These are phyloP conservation scores for Amauroascus verrucosus DNA, from an alignment of 2,329 filamentous ascomycete genomes.

Conservation along the genomic window DNA sequence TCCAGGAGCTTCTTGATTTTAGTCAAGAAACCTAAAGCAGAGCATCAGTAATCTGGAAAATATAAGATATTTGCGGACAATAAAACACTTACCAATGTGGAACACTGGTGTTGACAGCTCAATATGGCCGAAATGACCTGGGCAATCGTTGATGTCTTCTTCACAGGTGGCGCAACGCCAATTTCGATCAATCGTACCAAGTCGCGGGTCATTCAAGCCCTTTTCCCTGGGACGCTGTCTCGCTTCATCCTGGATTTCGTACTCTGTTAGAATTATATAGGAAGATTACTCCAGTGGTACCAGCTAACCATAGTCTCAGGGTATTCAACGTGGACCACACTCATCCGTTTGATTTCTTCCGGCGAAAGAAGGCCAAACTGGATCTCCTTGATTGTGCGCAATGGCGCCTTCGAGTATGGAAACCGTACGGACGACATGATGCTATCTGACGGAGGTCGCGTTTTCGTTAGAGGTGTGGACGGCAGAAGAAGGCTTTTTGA, in stretches of 20 bases:
- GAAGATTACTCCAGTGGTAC: not conserved
- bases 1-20: slow-evolving; percentile 99
- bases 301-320: slow-evolving; percentile 81
- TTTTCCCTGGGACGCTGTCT: slow-evolving; percentile 80
- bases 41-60: slow-evolving; percentile 21
- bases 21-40: slow-evolving; percentile 68
- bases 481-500: slow-evolving; percentile 4
- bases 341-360: slow-evolving; percentile 99
- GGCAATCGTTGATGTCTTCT: slow-evolving; percentile 90
- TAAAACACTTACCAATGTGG: slow-evolving; percentile 54
- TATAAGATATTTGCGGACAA: not conserved
- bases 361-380: slow-evolving; percentile 97
- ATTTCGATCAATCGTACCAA: slow-evolving; percentile 91
- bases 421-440: slow-evolving; percentile 90
- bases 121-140: slow-evolving; percentile 97
- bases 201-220: slow-evolving; percentile 87
- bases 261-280: slow-evolving; percentile 5
- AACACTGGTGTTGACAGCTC: slow-evolving; percentile 94
- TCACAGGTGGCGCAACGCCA: slow-evolving; percentile 95
- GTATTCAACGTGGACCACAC: slow-evolving; percentile 88
- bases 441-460: slow-evolving; percentile 25
- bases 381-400: slow-evolving; percentile 97
- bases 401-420: slow-evolving; percentile 81
- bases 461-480: slow-evolving; percentile 14
- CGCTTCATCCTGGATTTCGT: slow-evolving; percentile 59